These are phyloP conservation scores for Xylariaceae sp. DNA, from an alignment of 2,329 filamentous ascomycete species.

Conservation along the genomic window DNA sequence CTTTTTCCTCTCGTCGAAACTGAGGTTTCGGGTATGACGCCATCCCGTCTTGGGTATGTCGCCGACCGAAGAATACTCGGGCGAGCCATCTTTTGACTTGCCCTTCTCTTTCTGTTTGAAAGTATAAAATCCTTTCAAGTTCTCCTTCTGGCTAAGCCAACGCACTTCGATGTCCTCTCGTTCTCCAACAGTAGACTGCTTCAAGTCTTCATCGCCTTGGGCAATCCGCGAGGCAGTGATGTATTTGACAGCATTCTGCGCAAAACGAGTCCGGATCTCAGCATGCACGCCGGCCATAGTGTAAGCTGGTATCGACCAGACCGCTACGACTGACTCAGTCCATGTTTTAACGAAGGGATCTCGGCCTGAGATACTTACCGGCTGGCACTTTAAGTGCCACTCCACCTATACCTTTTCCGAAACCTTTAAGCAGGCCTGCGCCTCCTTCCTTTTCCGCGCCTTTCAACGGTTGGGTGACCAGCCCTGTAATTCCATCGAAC, in stretches of 20 bases:
- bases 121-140: constrained; percentile 60
- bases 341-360: neutral
- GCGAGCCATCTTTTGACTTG: constrained; percentile 32
- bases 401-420: constrained; percentile 81
- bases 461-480: constrained; percentile 73
- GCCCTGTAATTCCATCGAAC: constrained; percentile 77
- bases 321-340: constrained; percentile 37
- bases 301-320: constrained; percentile 75
- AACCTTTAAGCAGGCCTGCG: constrained; percentile 69
- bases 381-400: constrained; percentile 79
- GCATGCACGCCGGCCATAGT: constrained; percentile 80
- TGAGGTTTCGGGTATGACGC: constrained; percentile 45
- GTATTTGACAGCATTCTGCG: constrained; percentile 72
- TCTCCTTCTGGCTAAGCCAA: constrained; percentile 61
- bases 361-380: constrained; percentile 45
- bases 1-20: constrained; percentile 51
- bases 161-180: constrained; percentile 60
- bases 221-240: constrained; percentile 74
- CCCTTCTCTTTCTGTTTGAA: constrained; percentile 47
- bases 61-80: constrained; percentile 17
- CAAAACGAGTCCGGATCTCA: constrained; percentile 69
- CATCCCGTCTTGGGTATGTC: constrained; percentile 43
- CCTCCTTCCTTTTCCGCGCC: constrained; percentile 64
- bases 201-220: constrained; percentile 69
- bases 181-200: constrained; percentile 54